These are phyloP conservation scores for Plasmopara muralis DNA, from an alignment of 352 stramenopile species.

Conservation along the genomic window DNA sequence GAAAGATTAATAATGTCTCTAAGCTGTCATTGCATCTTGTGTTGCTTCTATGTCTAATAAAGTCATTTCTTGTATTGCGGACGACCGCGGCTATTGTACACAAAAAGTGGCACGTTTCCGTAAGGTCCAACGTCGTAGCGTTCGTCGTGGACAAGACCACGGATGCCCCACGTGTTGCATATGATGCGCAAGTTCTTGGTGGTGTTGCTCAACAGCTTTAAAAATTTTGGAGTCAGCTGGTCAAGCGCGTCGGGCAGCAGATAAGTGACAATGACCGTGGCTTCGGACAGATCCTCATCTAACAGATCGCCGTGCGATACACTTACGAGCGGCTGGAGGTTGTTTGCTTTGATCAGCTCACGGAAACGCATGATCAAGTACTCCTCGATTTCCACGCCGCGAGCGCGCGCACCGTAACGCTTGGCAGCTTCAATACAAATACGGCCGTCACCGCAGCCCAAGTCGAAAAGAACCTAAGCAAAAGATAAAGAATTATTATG, in stretches of 20 bases:
- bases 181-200: constrained; percentile 42
- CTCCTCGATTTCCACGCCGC: constrained; percentile 51
- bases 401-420: constrained; percentile 33
- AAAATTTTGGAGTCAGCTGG: constrained; percentile 35
- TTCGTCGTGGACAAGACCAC: constrained; percentile 22
- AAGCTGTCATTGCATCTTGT: too few species aligned
- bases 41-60: too few species aligned
- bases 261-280: constrained; percentile 56
- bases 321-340: constrained; percentile 36
- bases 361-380: constrained; percentile 45
- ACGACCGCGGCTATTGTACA: constrained; percentile 30
- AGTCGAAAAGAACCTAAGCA: constrained; percentile 39
- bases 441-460: constrained; percentile 50
- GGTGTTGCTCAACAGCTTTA: constrained; percentile 24
- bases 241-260: constrained; percentile 45
- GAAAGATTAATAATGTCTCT: too few species aligned
- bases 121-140: constrained; percentile 35
- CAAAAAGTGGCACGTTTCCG: constrained; percentile 41
- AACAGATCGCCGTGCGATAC: constrained; percentile 45
- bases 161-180: constrained; percentile 59
- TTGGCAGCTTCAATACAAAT: constrained; percentile 52
- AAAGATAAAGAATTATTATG: not conserved
- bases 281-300: constrained; percentile 40
- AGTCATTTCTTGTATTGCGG: too few species aligned
- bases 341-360: constrained; percentile 25